Evolutionary conservation across 768 basidiomycete genomes (phyloP), one percentile per base, ranked within the genome.

Genomic region (Lactarius hengduanensis): DNA sequence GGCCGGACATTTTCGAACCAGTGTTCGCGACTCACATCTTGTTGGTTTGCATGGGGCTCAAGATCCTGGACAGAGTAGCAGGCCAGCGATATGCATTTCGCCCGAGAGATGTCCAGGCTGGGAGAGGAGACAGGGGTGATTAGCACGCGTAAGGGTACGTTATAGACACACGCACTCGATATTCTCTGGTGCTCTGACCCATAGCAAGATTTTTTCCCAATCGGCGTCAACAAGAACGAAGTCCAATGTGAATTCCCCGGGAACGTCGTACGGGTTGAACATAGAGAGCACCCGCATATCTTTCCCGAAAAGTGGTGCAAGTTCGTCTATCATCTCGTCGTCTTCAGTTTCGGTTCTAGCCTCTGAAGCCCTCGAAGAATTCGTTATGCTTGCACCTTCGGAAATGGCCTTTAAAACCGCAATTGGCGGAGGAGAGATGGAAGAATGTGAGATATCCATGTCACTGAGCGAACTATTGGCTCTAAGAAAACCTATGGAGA

Each of bases 1-100:
- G 66, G 66, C 62, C 41, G 62, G 41, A 45, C 32, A n/a, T 67
- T 67, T 56, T 67, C 66, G 26, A 67, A 63, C 66, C 66, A 67
- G 55, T 56, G 40, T 16, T 67, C 66, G n/a, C 62, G 66, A 36
- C 18, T 9, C 10, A 47, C 11, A 41, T 13, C 34, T 7, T 11
- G 38, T 56, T 67, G 62, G 3, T 3, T 67, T 13, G 62, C 62
- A n/a, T 63, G 59, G 1, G 34, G 53, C 5, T 55, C 34, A n/a
- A 67, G 58, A 15, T 67, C 66, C 16, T 45, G 40, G 26, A 47
- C 57, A 18, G 32, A n/a, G 34, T 67, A 67, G 28, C 66, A 67
- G 1, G 62, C 66, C 6, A 67, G 47, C 2, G 66, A 41, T 36
- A 67, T 30, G 13, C 66, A 67, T 40, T 38, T 59, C n/a, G 43